Percentiles rank a stretch among this genome's conserved stretches.
These are phyloP conservation scores for Barbatosphaeria neglecta DNA, from an alignment of 495 filamentous ascomycete genomes.

Conservation along the genomic window DNA sequence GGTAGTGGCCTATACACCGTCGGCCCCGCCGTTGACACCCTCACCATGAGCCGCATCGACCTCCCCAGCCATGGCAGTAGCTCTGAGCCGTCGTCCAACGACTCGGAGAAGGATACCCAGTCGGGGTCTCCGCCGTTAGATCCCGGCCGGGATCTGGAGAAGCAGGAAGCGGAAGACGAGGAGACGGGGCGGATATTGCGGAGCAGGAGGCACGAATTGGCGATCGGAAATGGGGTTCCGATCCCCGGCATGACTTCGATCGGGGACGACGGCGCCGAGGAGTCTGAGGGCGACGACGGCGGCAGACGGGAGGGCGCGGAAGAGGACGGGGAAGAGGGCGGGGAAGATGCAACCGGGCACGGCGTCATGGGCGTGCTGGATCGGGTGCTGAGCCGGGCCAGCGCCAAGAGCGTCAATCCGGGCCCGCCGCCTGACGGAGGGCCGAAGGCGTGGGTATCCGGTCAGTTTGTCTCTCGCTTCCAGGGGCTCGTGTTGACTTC, in stretches of 20 bases:
- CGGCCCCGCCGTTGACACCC: too few relatives aligned
- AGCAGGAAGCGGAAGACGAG: neutral
- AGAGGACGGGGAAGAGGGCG: too few relatives aligned
- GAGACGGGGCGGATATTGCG: too few relatives aligned
- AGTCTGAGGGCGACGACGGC: neutral
- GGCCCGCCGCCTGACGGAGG: slow-evolving; percentile 46
- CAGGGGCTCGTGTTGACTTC: too few relatives aligned
- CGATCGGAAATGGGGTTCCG: neutral
- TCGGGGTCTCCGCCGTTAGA: neutral
- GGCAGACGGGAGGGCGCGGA: neutral
- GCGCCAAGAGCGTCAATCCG: slow-evolving; percentile 30
- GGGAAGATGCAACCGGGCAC: too few relatives aligned
- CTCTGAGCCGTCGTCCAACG: neutral
- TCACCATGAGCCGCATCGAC: neutral
- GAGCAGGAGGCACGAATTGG: neutral
- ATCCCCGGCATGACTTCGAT: neutral
- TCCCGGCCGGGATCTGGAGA: neutral
- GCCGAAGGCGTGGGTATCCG: slow-evolving; percentile 33
- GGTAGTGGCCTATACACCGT: too few relatives aligned
- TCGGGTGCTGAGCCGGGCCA: slow-evolving; percentile 23
- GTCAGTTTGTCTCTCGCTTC: slow-evolving; percentile 18
- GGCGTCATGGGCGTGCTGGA: slow-evolving; percentile 14
- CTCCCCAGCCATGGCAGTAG: neutral
- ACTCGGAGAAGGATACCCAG: neutral
- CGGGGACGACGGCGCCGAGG: neutral